A percentile compares a stretch with the other conserved stretches of the same genome.
phyloP scores from a whole-genome alignment of 2,329 filamentous ascomycete genomes.

The Trichocomaceae sp. region DNA sequence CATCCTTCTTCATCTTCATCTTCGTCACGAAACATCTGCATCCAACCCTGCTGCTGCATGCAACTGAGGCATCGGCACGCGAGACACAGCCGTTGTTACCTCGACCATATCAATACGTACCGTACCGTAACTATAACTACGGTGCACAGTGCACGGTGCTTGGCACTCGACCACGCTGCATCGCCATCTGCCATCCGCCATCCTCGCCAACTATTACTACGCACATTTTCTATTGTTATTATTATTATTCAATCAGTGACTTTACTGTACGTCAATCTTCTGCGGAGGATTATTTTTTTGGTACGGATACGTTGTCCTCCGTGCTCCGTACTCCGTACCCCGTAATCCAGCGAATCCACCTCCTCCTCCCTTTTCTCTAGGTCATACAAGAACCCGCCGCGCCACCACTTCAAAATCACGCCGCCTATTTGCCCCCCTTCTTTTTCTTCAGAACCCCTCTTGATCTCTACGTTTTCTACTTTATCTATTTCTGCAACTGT shows the following conservation, averaged over 20 bases:
- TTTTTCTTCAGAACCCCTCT: conserved; percentile 12
- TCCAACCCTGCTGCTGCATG: background rate
- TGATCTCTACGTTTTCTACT: conserved; percentile 10
- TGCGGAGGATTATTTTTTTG: background rate
- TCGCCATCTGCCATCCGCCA: too few relatives aligned
- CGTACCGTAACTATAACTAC: too few relatives aligned
- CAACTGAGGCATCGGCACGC: background rate
- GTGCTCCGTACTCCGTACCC: conserved; percentile 4
- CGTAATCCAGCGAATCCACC: background rate
- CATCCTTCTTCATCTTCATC: background rate
- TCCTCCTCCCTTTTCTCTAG: conserved; percentile 5
- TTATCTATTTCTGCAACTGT: conserved; percentile 6
- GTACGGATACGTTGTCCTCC: background rate
- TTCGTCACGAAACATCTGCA: background rate
- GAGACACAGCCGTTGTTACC: background rate
- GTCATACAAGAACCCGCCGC: conserved; percentile 11
- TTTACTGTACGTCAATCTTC: too few relatives aligned
- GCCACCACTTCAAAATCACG: conserved; percentile 11
- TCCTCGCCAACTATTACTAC: conserved; percentile 10
- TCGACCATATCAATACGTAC: background rate
- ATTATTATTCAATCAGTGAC: background rate
- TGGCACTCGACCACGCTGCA: conserved; percentile 11
- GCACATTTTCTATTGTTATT: conserved; percentile 9
- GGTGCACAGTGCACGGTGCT: conserved; percentile 11
- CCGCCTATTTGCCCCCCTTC: conserved; percentile 15